phyloP scores from a whole-genome alignment of 192 early-diverging fungal genomes.

The Phlyctochytrium arcticum region DNA sequence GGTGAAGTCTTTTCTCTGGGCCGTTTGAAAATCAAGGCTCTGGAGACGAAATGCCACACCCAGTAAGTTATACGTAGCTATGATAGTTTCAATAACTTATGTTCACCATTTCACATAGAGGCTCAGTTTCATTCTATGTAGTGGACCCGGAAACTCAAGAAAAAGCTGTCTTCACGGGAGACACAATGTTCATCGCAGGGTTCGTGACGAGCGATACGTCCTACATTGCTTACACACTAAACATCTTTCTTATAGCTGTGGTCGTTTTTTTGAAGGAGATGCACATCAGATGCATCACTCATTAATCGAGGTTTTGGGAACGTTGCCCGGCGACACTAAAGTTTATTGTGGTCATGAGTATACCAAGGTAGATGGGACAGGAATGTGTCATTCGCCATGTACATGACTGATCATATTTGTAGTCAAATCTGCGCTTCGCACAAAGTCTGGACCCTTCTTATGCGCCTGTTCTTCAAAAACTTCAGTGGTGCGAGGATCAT shows the following conservation, averaged over 20 bases:
- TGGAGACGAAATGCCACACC: constrained; percentile 88
- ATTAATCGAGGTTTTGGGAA: constrained; percentile 61
- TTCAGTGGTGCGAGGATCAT: constrained; percentile 48
- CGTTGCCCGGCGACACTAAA: constrained; percentile 71
- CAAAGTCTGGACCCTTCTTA: constrained; percentile 75
- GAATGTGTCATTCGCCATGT: too few species aligned
- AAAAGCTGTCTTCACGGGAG: constrained; percentile 83
- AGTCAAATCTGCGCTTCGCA: constrained; percentile 68
- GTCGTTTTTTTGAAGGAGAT: constrained; percentile 91
- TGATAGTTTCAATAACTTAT: neutral
- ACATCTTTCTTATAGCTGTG: constrained; percentile 52
- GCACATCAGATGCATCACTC: constrained; percentile 79
- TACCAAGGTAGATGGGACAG: constrained; percentile 53
- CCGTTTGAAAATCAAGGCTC: constrained; percentile 58
- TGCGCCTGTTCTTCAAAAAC: constrained; percentile 57
- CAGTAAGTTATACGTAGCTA: neutral
- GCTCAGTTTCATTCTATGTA: constrained; percentile 81
- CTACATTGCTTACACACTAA: neutral
- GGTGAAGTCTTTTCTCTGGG: constrained; percentile 74
- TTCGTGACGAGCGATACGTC: neutral
- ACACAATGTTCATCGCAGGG: constrained; percentile 73
- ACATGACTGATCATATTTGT: too few species aligned
- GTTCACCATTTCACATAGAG: constrained; percentile 21
- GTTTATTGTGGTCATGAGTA: constrained; percentile 97
- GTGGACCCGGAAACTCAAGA: constrained; percentile 52